phyloP scores from a whole-genome alignment of 345 rosid species.

The Moricandia moricandioides region DNA sequence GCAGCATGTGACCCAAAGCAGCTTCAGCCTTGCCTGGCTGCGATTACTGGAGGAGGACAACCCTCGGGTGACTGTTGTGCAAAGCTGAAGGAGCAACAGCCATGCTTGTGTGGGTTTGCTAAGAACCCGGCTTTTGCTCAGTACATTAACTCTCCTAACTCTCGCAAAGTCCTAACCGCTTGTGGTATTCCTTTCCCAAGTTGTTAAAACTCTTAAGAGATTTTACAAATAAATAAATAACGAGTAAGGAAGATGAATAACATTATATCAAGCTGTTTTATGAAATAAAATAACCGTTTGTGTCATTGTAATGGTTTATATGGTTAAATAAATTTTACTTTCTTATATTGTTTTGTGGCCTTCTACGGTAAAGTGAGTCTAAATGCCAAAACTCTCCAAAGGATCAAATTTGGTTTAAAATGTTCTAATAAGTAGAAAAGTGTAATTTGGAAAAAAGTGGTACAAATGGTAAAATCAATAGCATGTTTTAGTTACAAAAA shows the following conservation, averaged over 20 bases:
- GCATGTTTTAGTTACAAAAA: background rate
- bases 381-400: background rate
- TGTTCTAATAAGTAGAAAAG: background rate
- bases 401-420: background rate
- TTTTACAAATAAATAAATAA: background rate
- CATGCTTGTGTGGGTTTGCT: conserved; percentile 66
- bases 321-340: conserved; percentile 19
- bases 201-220: conserved; percentile 39
- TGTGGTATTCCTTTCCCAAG: conserved; percentile 56
- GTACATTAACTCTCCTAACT: conserved; percentile 51
- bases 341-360: background rate
- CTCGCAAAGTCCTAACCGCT: conserved; percentile 36
- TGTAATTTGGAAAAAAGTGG: background rate
- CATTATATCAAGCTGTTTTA: background rate
- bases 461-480: background rate
- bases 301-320: conserved; percentile 15
- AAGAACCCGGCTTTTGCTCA: conserved; percentile 45
- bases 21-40: conserved; percentile 55
- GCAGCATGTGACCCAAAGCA: conserved; percentile 49
- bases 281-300: conserved; percentile 6
- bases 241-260: conserved; percentile 16
- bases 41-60: conserved; percentile 36
- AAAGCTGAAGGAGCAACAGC: conserved; percentile 54
- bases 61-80: conserved; percentile 56
- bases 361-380: background rate